These are phyloP conservation scores for Nicotiana undulata DNA, from an alignment of 257 asterid species.

Conservation along the genomic window DNA sequence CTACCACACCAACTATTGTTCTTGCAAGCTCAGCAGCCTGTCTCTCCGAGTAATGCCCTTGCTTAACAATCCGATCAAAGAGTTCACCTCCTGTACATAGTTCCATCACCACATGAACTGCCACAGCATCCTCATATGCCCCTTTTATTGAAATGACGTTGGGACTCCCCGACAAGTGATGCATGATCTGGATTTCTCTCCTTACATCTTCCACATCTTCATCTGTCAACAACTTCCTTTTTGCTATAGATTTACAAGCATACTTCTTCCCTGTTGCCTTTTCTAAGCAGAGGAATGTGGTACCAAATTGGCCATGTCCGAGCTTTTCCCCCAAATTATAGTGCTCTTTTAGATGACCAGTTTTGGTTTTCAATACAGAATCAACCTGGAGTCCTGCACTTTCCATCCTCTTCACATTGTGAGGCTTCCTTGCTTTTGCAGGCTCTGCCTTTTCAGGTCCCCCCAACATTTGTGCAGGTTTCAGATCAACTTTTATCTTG, in stretches of 20 bases:
- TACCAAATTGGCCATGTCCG: slow-evolving; percentile 87
- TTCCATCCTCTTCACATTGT: slow-evolving; percentile 45
- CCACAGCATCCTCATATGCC: slow-evolving; percentile 81
- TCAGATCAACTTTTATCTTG: not conserved
- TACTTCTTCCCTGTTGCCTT: slow-evolving; percentile 47
- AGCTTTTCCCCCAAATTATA: slow-evolving; percentile 62
- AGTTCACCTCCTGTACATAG: slow-evolving; percentile 92
- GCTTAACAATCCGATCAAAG: slow-evolving; percentile 70
- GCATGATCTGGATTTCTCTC: slow-evolving; percentile 91
- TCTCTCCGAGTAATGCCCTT: slow-evolving; percentile 80
- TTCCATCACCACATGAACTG: slow-evolving; percentile 88
- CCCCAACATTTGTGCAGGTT: not conserved
- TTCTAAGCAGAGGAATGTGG: slow-evolving; percentile 57
- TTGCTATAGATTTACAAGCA: slow-evolving; percentile 82
- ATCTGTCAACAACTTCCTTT: slow-evolving; percentile 55
- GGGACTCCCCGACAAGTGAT: slow-evolving; percentile 74
- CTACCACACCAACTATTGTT: slow-evolving; percentile 62
- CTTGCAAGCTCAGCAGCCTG: slow-evolving; percentile 78
- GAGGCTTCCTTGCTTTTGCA: slow-evolving; percentile 23
- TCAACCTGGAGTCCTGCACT: slow-evolving; percentile 72
- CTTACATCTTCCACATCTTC: slow-evolving; percentile 93
- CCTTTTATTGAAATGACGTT: slow-evolving; percentile 69
- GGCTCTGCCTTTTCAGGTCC: slow-evolving; percentile 7
- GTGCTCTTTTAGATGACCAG: slow-evolving; percentile 63
- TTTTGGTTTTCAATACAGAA: slow-evolving; percentile 59